A percentile compares a stretch with the other conserved stretches of the same genome.
These are phyloP conservation scores for Mollisiaceae sp. DNA, from an alignment of 2,329 filamentous ascomycete species.

Conservation along the genomic window DNA sequence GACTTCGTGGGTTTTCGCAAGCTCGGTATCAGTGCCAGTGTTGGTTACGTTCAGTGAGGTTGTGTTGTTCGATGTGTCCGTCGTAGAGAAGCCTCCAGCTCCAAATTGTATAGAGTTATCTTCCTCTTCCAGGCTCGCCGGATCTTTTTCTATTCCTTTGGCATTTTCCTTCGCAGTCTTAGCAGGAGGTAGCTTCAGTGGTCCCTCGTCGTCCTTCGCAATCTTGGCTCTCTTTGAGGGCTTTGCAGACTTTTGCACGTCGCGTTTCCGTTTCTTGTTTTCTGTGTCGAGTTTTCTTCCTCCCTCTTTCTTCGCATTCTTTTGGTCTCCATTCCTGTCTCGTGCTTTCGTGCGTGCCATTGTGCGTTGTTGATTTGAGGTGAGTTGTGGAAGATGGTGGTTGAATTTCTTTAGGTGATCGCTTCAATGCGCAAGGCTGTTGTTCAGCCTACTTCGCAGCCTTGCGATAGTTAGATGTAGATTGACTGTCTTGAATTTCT, in stretches of 20 bases:
- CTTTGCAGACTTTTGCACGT: slow-evolving; percentile 2
- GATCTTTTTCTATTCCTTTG: background rate
- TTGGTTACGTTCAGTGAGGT: slow-evolving; percentile 25
- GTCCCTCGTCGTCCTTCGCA: background rate
- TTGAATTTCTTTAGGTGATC: background rate
- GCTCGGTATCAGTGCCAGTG: slow-evolving; percentile 43
- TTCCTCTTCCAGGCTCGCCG: background rate
- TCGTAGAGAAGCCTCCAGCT: background rate
- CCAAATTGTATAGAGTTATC: background rate
- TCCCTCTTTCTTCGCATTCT: slow-evolving; percentile 16
- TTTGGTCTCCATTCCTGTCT: slow-evolving; percentile 14
- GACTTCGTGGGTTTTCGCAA: slow-evolving; percentile 48
- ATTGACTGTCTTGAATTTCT: background rate
- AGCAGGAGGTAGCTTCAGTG: background rate
- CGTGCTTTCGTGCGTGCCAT: slow-evolving; percentile 29
- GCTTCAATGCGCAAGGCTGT: background rate
- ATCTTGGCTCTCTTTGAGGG: slow-evolving; percentile 2
- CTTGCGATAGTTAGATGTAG: background rate
- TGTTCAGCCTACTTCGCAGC: slow-evolving; percentile 3
- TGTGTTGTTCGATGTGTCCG: background rate
- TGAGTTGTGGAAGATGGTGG: slow-evolving; percentile 34
- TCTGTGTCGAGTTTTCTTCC: slow-evolving; percentile 14
- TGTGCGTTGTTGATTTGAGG: slow-evolving; percentile 1
- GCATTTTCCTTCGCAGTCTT: background rate
- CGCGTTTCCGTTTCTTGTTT: slow-evolving; percentile 19